Evolutionary conservation across 2,329 filamentous ascomycete species (phyloP).

Genomic region (Epichloe sibirici): DNA sequence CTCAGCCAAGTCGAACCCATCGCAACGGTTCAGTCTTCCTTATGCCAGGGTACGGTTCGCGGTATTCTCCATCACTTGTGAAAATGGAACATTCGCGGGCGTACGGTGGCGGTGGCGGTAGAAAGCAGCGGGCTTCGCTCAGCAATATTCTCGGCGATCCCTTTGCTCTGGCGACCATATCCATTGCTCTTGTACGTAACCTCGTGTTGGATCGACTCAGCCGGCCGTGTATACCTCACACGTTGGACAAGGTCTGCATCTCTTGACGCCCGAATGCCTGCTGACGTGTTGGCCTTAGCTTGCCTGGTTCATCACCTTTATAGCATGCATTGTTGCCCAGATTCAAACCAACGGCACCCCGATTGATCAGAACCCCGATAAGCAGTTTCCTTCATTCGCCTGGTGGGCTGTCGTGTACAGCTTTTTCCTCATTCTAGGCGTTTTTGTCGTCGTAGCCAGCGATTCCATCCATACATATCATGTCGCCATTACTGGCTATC

Average conservation of each 20-base stretch:
- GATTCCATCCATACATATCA: constrained; percentile 81
- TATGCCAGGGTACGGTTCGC: constrained; percentile 67
- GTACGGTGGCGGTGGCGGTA: constrained; percentile 37
- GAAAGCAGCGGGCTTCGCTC: constrained; percentile 52
- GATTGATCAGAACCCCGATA: constrained; percentile 10
- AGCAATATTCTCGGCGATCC: constrained; percentile 93
- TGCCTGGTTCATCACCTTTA: constrained; percentile 88
- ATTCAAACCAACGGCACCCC: constrained; percentile 28
- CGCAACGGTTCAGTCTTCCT: constrained; percentile 18
- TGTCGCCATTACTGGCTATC: constrained; percentile 80
- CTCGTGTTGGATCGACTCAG: background rate
- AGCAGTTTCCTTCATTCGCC: constrained; percentile 65
- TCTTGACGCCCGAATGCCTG: background rate
- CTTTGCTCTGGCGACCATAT: constrained; percentile 87
- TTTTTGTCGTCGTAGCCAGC: constrained; percentile 73
- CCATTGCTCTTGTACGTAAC: constrained; percentile 73
- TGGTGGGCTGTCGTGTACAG: constrained; percentile 90
- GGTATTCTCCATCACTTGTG: constrained; percentile 59
- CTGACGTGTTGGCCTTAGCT: constrained; percentile 42
- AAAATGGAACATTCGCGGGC: constrained; percentile 66
- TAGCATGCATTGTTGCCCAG: constrained; percentile 68
- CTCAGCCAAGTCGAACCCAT: background rate
- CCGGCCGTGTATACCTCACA: background rate
- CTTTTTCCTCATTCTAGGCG: constrained; percentile 67
- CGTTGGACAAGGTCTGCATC: background rate